Evolutionary conservation across 345 rosid species (phyloP).

Genomic region (Salix purpurea): DNA sequence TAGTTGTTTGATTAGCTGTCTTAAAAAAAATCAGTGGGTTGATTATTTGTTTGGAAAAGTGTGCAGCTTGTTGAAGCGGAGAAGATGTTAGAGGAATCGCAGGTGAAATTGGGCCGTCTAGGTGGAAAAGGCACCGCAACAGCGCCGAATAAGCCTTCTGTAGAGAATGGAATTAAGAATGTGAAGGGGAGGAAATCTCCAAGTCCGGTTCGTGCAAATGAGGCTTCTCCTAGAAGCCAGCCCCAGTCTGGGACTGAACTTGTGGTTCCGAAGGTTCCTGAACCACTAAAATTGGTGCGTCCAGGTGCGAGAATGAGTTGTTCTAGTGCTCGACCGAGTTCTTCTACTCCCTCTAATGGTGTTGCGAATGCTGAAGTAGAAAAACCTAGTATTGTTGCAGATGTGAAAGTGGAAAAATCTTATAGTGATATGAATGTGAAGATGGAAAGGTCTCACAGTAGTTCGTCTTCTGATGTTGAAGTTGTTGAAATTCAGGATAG

Average conservation of each 20-base stretch:
- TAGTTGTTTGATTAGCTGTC: background rate
- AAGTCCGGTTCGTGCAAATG: conserved; percentile 26
- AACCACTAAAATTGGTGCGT: conserved; percentile 29
- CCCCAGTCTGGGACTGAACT: conserved; percentile 41
- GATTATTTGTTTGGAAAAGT: conserved; percentile 1
- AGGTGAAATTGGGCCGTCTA: conserved; percentile 53
- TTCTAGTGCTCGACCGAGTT: conserved; percentile 22
- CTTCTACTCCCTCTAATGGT: conserved; percentile 19
- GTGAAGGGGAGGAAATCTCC: conserved; percentile 32
- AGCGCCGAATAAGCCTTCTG: conserved; percentile 19
- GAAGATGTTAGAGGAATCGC: conserved; percentile 50
- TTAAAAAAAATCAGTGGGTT: background rate
- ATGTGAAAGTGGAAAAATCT: conserved; percentile 22
- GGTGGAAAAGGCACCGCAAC: conserved; percentile 32
- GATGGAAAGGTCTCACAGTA: conserved; percentile 34
- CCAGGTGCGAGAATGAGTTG: conserved; percentile 23
- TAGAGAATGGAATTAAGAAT: conserved; percentile 23
- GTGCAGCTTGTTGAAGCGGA: conserved; percentile 67
- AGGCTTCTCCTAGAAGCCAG: conserved; percentile 26
- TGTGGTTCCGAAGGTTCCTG: conserved; percentile 37
- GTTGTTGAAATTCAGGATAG: conserved; percentile 38
- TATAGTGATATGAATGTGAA: conserved; percentile 32
- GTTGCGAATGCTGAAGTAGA: conserved; percentile 40
- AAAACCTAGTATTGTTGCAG: conserved; percentile 28
- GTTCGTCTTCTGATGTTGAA: conserved; percentile 25